A percentile compares a stretch with the other conserved stretches of the same genome.
phyloP scores from a whole-genome alignment of 352 stramenopile species.

The Globisporangium rhizosaccharum region DNA sequence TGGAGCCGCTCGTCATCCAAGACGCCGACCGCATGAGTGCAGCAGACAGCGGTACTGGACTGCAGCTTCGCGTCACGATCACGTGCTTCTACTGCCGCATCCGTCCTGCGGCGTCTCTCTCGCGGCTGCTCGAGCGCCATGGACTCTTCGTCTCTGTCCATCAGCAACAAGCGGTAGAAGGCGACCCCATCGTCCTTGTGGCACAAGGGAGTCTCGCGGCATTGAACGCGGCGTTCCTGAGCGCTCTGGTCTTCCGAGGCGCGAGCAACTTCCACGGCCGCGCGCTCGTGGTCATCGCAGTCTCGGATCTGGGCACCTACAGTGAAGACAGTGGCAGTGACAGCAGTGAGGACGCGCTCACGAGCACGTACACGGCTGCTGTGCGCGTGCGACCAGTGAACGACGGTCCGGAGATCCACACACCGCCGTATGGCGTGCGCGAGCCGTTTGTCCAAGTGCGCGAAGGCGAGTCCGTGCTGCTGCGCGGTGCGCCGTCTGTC shows the following conservation, averaged over 20 bases:
- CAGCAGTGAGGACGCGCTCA: slow-evolving; percentile 11
- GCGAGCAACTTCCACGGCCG: slow-evolving; percentile 24
- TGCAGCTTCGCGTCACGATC: slow-evolving; percentile 29
- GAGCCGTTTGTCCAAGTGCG: slow-evolving; percentile 33
- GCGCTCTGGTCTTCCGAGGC: slow-evolving; percentile 29
- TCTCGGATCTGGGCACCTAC: slow-evolving; percentile 38
- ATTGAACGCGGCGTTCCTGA: slow-evolving; percentile 34
- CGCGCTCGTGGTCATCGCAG: slow-evolving; percentile 32
- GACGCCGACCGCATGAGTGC: slow-evolving; percentile 17
- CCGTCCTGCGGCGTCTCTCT: neutral
- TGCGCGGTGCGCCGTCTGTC: slow-evolving; percentile 29
- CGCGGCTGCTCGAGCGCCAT: slow-evolving; percentile 2
- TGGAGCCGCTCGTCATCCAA: slow-evolving; percentile 20
- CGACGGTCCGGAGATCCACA: slow-evolving; percentile 30
- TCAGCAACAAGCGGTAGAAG: slow-evolving; percentile 2
- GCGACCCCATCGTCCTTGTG: slow-evolving; percentile 1
- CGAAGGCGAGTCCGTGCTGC: slow-evolving; percentile 29
- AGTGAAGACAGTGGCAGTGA: neutral
- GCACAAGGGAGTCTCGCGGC: slow-evolving; percentile 21
- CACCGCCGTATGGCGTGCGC: slow-evolving; percentile 31
- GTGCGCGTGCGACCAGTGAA: slow-evolving; percentile 33
- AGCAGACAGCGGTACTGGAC: neutral
- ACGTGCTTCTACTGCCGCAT: slow-evolving; percentile 35
- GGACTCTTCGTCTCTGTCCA: slow-evolving; percentile 9
- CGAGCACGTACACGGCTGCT: slow-evolving; percentile 25